Conservation (phyloP, 805 yeast genomes). For the Ogataea paradorogensis region DNA sequence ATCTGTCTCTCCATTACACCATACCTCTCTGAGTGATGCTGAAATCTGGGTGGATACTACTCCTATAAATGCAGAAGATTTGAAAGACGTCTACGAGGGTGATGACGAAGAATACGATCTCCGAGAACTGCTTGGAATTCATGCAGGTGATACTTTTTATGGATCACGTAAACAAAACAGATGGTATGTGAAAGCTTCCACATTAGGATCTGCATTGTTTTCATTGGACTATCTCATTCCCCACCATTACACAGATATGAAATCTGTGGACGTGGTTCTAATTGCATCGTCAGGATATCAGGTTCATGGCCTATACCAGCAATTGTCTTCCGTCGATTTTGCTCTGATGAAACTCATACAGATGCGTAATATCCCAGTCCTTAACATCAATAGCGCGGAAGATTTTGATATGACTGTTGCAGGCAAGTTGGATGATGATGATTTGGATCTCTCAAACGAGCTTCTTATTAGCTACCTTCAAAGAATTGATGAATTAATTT, state of each 20-base stretch:
- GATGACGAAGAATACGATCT: constrained; percentile 8
- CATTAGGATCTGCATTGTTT: constrained; percentile 42
- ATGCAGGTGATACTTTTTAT: constrained; percentile 22
- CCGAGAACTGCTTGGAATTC: constrained; percentile 10
- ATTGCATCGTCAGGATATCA: constrained; percentile 47
- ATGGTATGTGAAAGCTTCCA: constrained; percentile 50
- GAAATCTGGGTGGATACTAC: constrained; percentile 17
- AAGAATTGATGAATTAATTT: constrained; percentile 15
- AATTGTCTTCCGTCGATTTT: constrained; percentile 15
- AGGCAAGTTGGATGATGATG: constrained; percentile 12
- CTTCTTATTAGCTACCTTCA: constrained; percentile 12
- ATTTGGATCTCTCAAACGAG: constrained; percentile 12
- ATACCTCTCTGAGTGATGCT: background rate
- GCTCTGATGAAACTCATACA: constrained; percentile 22
- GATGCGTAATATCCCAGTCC: constrained; percentile 25
- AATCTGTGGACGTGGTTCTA: constrained; percentile 42
- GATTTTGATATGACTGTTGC: constrained; percentile 1
- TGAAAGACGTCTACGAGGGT: constrained; percentile 1
- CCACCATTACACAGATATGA: constrained; percentile 32
- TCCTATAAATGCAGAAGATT: constrained; percentile 12
- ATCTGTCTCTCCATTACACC: constrained; percentile 24
- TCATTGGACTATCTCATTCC: constrained; percentile 44
- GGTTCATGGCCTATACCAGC: constrained; percentile 37
- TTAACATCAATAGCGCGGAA: constrained; percentile 18
- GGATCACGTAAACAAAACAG: constrained; percentile 21